These are phyloP conservation scores for Elaeis guineensis DNA, from an alignment of 176 grass and related monocot genomes.

Conservation along the genomic window DNA sequence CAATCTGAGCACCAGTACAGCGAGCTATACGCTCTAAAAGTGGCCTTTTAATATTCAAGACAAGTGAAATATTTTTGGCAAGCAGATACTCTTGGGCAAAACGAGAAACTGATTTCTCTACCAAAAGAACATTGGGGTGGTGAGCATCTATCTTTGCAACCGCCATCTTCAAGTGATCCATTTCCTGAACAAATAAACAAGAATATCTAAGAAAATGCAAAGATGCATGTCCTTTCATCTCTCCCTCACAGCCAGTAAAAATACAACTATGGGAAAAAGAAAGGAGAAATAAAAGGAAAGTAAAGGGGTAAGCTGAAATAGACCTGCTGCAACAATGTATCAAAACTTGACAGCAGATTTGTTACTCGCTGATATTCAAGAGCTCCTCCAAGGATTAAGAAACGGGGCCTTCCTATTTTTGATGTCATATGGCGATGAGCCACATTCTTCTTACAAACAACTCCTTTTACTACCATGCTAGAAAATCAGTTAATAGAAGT, in stretches of 20 bases:
- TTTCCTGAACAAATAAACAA: conserved; percentile 55
- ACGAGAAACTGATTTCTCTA: conserved; percentile 95
- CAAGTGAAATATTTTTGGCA: conserved; percentile 87
- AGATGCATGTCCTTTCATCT: too few relatives aligned
- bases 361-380: conserved; percentile 96
- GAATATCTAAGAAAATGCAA: too few relatives aligned
- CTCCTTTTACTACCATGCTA: conserved; percentile 79
- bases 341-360: conserved; percentile 98
- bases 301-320: conserved; percentile 6
- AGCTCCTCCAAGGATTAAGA: conserved; percentile 88
- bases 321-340: conserved; percentile 98
- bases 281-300: conserved; percentile 8
- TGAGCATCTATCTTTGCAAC: conserved; percentile 92
- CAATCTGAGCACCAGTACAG: conserved; percentile 82
- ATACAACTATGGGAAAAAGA: conserved; percentile 9
- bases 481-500: conserved; percentile 20
- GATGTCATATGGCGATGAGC: conserved; percentile 75
- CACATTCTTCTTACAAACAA: conserved; percentile 99
- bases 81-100: conserved; percentile 86
- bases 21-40: conserved; percentile 92
- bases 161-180: conserved; percentile 96
- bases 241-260: conserved; percentile 7
- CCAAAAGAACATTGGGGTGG: conserved; percentile 82
- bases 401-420: conserved; percentile 65
- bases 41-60: conserved; percentile 84